Evolutionary conservation across 768 basidiomycete genomes (phyloP), one percentile per base, ranked within the genome.

Genomic region (Astraeus odoratus): DNA sequence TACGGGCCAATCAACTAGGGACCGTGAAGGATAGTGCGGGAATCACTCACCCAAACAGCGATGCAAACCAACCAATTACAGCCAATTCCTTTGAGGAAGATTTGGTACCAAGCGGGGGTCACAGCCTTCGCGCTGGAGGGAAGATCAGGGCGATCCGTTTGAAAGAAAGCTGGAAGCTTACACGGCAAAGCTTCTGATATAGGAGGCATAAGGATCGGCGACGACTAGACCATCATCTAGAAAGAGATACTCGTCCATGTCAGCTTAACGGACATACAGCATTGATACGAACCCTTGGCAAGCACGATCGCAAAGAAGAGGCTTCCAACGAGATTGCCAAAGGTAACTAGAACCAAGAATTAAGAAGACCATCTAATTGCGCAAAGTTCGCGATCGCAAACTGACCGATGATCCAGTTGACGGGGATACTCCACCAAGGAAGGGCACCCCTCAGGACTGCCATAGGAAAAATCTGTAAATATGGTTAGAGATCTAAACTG

Each of bases 21-120:
- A 30, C 6, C 39, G 27, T 10, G 8, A 8, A n/a, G 16, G 3
- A 38, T 23, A 39, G 4, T 29, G 12, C 20, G 3, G 19, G 29
- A 19, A 39, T 38, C 16, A 61, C 81, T 23, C 45, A 83, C 84
- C 83, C 84, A 86, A 44, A 86, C 67, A 2, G 83, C 84, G 5
- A 85, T 63, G 48, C 73, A 82, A 29, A 86, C 84, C 1, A 86
- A 69, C 83, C 82, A 86, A 52, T 86, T 86, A 51, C 84, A 86
- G 5, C 75, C 84, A 50, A 86, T 83, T 0, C 83, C 84, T 13
- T 83, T 69, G 16, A 86, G 62, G 63, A 86, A 79, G 29, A 86
- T 80, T 57, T 86, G 77, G 57, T 84, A 70, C 83, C 83, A 86
- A 25, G 71, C 61, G 2, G 84, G 84, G 9, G 78, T 75, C 1